A percentile compares a stretch with the other conserved stretches of the same genome.
phyloP scores from a whole-genome alignment of 257 asterid genomes.

The Nemophila menziesii region DNA sequence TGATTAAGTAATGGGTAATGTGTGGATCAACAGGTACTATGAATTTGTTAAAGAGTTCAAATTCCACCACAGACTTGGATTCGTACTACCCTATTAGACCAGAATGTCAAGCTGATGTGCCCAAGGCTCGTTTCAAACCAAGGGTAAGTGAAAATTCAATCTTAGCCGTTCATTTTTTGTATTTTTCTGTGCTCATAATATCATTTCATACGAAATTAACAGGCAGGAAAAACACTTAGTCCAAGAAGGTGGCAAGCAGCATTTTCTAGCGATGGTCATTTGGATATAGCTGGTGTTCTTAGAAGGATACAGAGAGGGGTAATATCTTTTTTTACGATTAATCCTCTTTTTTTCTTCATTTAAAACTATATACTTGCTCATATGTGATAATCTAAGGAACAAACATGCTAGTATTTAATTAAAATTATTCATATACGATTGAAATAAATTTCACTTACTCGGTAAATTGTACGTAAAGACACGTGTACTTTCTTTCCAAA shows the following conservation, averaged over 20 bases:
- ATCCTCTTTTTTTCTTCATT: slow-evolving; percentile 3
- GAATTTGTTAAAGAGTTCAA: slow-evolving; percentile 30
- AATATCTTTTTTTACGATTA: slow-evolving; percentile 12
- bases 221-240: slow-evolving; percentile 88
- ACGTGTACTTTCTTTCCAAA: too few relatives aligned
- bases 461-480: too few relatives aligned
- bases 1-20: not conserved
- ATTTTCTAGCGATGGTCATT: slow-evolving; percentile 61
- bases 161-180: not conserved
- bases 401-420: not conserved
- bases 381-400: not conserved
- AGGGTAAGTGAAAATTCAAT: slow-evolving; percentile 35
- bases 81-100: slow-evolving; percentile 67
- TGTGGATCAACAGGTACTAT: slow-evolving; percentile 11
- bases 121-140: slow-evolving; percentile 75
- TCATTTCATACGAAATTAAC: slow-evolving; percentile 10
- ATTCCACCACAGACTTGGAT: slow-evolving; percentile 64
- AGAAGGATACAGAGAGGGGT: slow-evolving; percentile 98
- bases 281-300: slow-evolving; percentile 91
- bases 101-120: slow-evolving; percentile 77
- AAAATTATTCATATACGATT: too few relatives aligned
- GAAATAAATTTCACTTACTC: too few relatives aligned
- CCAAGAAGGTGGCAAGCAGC: slow-evolving; percentile 96
- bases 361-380: slow-evolving; percentile 1
- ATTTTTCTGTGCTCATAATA: not conserved